Conservation (phyloP, 768 basidiomycete genomes). For the Mycena galericulata region DNA sequence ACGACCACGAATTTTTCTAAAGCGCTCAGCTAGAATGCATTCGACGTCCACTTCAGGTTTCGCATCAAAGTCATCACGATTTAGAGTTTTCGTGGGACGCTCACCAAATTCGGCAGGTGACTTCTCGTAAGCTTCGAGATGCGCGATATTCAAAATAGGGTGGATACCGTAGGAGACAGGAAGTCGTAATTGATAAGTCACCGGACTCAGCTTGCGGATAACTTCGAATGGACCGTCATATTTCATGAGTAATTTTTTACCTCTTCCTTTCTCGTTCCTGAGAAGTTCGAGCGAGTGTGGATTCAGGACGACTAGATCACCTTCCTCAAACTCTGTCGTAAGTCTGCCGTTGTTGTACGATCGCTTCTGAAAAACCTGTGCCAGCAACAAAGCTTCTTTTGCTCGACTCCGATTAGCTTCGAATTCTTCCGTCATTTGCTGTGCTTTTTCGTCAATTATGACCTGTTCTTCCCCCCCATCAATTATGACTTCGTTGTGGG, state of each 20-base stretch:
- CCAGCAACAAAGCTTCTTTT: slow-evolving; percentile 10
- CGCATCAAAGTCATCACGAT: slow-evolving; percentile 21
- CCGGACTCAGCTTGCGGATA: slow-evolving; percentile 35
- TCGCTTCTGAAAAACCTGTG: slow-evolving; percentile 23
- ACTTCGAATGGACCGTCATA: slow-evolving; percentile 39
- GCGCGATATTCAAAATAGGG: slow-evolving; percentile 38
- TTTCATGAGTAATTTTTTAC: slow-evolving; percentile 37
- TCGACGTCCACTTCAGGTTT: slow-evolving; percentile 40
- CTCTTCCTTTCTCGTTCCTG: slow-evolving; percentile 33
- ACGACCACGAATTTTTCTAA: neutral
- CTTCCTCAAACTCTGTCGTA: too few relatives aligned
- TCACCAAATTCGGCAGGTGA: slow-evolving; percentile 32
- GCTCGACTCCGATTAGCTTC: slow-evolving; percentile 2
- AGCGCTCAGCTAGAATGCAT: slow-evolving; percentile 37
- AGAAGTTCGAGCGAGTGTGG: slow-evolving; percentile 26
- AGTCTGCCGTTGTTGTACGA: too few relatives aligned
- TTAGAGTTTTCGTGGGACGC: too few relatives aligned
- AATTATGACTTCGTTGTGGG: neutral
- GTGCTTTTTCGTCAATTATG: slow-evolving; percentile 13
- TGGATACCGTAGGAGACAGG: slow-evolving; percentile 35
- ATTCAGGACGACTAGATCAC: too few relatives aligned
- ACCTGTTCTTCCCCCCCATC: neutral
- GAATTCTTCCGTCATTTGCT: slow-evolving; percentile 19
- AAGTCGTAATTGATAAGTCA: slow-evolving; percentile 35
- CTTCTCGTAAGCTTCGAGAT: slow-evolving; percentile 35